A percentile compares a stretch with the other conserved stretches of the same genome.
phyloP scores from a whole-genome alignment of 805 yeast genomes.

The Zygosaccharomyces lentus region DNA sequence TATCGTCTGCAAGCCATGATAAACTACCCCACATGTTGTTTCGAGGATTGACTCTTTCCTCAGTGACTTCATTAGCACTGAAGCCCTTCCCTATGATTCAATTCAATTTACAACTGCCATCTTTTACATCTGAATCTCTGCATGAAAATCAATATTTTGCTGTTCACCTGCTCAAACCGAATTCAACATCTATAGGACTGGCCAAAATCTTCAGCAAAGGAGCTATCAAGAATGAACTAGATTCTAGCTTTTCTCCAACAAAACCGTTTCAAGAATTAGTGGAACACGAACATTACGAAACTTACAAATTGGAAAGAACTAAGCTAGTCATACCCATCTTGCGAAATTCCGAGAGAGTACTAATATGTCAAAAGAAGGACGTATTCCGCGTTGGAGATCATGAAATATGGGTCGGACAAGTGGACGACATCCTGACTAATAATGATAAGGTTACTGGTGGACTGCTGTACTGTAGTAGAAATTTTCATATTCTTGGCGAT shows the following conservation, averaged over 20 bases:
- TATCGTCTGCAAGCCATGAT: conserved; percentile 46
- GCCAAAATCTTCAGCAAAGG: conserved; percentile 65
- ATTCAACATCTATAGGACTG: conserved; percentile 46
- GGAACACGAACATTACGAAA: conserved; percentile 34
- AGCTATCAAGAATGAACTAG: conserved; percentile 34
- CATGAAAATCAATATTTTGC: conserved; percentile 61
- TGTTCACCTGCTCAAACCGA: conserved; percentile 70
- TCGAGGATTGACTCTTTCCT: conserved; percentile 77
- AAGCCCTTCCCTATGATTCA: conserved; percentile 74
- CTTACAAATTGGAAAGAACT: conserved; percentile 23
- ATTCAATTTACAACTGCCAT: conserved; percentile 83
- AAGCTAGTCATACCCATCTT: conserved; percentile 50
- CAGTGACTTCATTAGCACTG: conserved; percentile 77
- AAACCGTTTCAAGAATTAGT: conserved; percentile 51
- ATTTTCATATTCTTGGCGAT: conserved; percentile 50
- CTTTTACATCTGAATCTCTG: conserved; percentile 66
- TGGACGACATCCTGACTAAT: conserved; percentile 47
- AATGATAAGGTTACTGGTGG: conserved; percentile 50
- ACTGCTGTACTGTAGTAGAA: conserved; percentile 57
- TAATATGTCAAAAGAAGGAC: conserved; percentile 54
- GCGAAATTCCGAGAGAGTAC: conserved; percentile 51
- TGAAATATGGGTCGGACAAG: conserved; percentile 85
- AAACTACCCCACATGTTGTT: conserved; percentile 20
- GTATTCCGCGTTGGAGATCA: conserved; percentile 70
- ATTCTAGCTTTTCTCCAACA: conserved; percentile 33